Percentiles rank a stretch among this genome's conserved stretches.
Evolutionary conservation across 2,329 filamentous ascomycete species (phyloP).

Genomic region (Sordariomycetes sp.): DNA sequence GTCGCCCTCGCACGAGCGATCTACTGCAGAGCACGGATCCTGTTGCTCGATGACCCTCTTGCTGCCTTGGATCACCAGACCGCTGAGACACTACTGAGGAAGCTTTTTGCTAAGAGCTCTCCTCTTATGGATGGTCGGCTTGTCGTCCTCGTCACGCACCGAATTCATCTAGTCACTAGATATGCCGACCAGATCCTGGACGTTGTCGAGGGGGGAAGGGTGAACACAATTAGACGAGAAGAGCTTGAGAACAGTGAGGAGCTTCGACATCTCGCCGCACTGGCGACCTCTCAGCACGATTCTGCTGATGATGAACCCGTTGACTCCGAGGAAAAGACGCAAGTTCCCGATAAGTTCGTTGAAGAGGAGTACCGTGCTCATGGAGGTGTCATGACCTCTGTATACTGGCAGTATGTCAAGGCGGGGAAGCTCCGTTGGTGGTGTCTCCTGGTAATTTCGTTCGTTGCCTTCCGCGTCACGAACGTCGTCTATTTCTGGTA

Average conservation of each 20-base stretch:
- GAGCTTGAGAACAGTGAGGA: constrained; percentile 21
- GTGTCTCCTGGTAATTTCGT: constrained; percentile 47
- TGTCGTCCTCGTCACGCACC: constrained; percentile 68
- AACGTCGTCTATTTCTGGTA: constrained; percentile 64
- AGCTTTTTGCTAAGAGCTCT: constrained; percentile 26
- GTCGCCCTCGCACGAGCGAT: constrained; percentile 50
- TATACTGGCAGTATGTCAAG: constrained; percentile 79
- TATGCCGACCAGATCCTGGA: constrained; percentile 64
- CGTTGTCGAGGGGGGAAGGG: constrained; percentile 49
- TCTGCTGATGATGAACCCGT: constrained; percentile 2
- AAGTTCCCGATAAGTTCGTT: constrained; percentile 61
- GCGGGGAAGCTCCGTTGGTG: constrained; percentile 68
- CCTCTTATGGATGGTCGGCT: constrained; percentile 48
- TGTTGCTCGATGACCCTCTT: constrained; percentile 50
- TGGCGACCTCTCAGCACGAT: constrained; percentile 4
- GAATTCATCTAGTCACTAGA: constrained; percentile 63
- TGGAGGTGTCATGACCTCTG: constrained; percentile 59
- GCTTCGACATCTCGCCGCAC: constrained; percentile 22
- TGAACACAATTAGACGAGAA: constrained; percentile 31
- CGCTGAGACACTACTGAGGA: constrained; percentile 46
- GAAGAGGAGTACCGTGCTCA: constrained; percentile 64
- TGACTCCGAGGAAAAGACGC: constrained; percentile 11
- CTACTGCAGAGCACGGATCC: constrained; percentile 41
- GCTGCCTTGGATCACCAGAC: constrained; percentile 51
- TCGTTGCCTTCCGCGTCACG: constrained; percentile 48